These are phyloP conservation scores for Candida easanensis DNA, from an alignment of 805 yeast species.

Conservation along the genomic window DNA sequence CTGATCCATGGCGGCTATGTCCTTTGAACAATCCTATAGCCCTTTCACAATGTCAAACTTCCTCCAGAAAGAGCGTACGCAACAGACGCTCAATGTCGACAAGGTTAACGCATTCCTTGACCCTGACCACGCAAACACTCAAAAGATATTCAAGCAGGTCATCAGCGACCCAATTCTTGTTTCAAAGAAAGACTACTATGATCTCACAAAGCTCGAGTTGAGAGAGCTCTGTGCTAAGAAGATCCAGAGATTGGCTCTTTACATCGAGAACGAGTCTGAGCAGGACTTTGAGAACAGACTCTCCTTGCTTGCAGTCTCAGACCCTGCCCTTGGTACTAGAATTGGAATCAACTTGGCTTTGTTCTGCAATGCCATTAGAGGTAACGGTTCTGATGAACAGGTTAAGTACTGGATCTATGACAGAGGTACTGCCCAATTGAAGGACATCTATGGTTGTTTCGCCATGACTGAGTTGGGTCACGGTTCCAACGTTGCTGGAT, in stretches of 20 bases:
- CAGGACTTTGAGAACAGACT: constrained; percentile 54
- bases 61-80: constrained; percentile 41
- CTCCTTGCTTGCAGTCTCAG: constrained; percentile 59
- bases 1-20: neutral
- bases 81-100: constrained; percentile 40
- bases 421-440: constrained; percentile 58
- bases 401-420: constrained; percentile 76
- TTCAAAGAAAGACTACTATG: constrained; percentile 54
- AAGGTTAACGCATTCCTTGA: constrained; percentile 57
- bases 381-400: constrained; percentile 86
- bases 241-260: constrained; percentile 58
- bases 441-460: constrained; percentile 74
- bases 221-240: constrained; percentile 59
- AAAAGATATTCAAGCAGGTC: constrained; percentile 51
- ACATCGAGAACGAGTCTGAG: constrained; percentile 46
- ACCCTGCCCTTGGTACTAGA: constrained; percentile 79
- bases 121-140: constrained; percentile 45
- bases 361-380: constrained; percentile 76
- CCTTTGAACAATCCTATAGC: neutral
- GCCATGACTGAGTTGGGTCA: constrained; percentile 93
- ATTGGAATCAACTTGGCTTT: constrained; percentile 86
- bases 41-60: constrained; percentile 16
- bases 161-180: constrained; percentile 66
- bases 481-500: constrained; percentile 91
- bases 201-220: constrained; percentile 51